Base-by-base conservation (phyloP, 225 moss, liverwort and hornwort genomes). In the Physcomitrium patens region DNA sequence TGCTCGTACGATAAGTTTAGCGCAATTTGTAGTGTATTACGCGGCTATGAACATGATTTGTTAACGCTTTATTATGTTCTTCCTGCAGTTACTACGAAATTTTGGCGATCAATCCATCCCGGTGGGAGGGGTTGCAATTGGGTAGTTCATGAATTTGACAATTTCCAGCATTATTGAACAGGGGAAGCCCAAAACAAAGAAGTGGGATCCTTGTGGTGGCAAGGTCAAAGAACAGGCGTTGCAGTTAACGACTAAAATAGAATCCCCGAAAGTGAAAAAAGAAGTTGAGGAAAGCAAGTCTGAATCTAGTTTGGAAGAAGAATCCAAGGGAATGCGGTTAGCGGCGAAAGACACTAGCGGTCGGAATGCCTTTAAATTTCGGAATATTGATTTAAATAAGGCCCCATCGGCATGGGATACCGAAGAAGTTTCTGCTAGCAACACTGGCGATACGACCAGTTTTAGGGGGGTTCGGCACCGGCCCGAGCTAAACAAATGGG, bases 401-500 rank as follows among this genome's bases (percentile, higher is more conserved):
- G 77, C 47, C 75, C 86, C 86, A 0, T 73, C 86, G 24, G 47
- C 83, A 78, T 86, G 80, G 80, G 86, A 86, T 5, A 56, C 80
- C 3, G 86, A 86, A 15, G 86, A 86, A n/a, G 83, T 73, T 18
- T 70, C 77, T 64, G 77, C 75, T 11, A 68, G 82, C 31, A 37
- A 4, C 63, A 68, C 68, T 0, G 86, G 77, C 37, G 86, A 86
- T 13, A 28, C 82, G 8, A 82, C 79, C 14, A 49, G 80, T 20
- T 86, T 71, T 9, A 67, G 86, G 61, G 87, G 87, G 1, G 87
- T 87, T 0, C 84, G 87, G 3, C 87, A 87, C 71, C 77, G 87
- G 8, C 84, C 87, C 10, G 87, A 87, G 60, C 74, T 87, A 3
- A 87, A 87, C 74, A 87, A 87, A 37, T 87, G 87, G 87, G 87